Evolutionary conservation across 1,284 basidiomycete genomes (phyloP).

Genomic region (Ustilago cynodontis): DNA sequence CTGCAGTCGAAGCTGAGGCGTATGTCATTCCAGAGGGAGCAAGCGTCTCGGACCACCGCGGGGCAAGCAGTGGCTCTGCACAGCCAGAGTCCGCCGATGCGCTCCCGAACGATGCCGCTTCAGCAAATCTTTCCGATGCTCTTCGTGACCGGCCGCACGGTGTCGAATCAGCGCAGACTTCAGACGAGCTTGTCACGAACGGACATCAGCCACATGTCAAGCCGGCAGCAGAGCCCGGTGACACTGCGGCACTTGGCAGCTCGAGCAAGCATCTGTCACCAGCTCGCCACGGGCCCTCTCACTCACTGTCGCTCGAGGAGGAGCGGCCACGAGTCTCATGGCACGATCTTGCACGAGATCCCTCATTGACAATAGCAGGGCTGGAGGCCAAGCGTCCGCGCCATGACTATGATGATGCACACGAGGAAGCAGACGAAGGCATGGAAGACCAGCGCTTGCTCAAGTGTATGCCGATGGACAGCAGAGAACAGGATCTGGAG

Average conservation of each 20-base stretch:
- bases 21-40: constrained; percentile 32
- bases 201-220: background rate
- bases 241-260: background rate
- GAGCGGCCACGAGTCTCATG: constrained; percentile 42
- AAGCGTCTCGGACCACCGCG: background rate
- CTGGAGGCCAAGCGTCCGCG: constrained; percentile 24
- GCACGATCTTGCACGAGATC: constrained; percentile 21
- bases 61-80: background rate
- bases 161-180: background rate
- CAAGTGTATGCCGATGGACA: constrained; percentile 15
- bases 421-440: constrained; percentile 16
- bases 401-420: background rate
- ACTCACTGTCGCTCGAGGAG: constrained; percentile 1
- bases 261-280: background rate
- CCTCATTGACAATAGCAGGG: background rate
- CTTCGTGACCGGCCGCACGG: background rate
- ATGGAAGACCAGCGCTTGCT: constrained; percentile 30
- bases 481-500: constrained; percentile 23
- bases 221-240: background rate
- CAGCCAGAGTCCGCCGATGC: background rate
- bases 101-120: background rate
- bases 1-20: constrained; percentile 23
- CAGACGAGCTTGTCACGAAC: background rate
- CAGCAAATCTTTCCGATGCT: background rate
- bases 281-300: background rate